Percentiles rank a stretch among this genome's conserved stretches.
phyloP scores from a whole-genome alignment of 1,139 yeast genomes.

The Debaryomyces nepalensis region DNA sequence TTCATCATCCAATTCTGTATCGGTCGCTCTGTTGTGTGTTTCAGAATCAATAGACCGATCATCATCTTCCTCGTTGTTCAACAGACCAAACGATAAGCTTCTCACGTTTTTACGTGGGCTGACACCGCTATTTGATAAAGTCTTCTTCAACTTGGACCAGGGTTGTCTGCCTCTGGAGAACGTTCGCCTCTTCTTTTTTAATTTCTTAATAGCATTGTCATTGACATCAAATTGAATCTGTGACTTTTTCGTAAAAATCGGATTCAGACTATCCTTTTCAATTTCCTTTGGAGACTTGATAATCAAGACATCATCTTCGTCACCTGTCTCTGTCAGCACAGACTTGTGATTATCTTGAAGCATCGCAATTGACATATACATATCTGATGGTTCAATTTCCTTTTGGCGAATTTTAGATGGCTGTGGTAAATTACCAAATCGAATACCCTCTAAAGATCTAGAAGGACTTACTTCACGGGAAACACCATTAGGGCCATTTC shows the following conservation, averaged over 20 bases:
- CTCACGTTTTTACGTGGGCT: slow-evolving; percentile 7
- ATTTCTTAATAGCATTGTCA: slow-evolving; percentile 21
- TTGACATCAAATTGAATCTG: slow-evolving; percentile 26
- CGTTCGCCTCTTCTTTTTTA: slow-evolving; percentile 17
- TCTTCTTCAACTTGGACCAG: slow-evolving; percentile 25
- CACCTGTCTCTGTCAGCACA: slow-evolving; percentile 25
- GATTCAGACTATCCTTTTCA: slow-evolving; percentile 42
- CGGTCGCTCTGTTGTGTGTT: slow-evolving; percentile 17
- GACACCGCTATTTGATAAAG: slow-evolving; percentile 27
- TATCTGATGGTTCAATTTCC: slow-evolving; percentile 78
- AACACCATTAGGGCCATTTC: slow-evolving; percentile 4
- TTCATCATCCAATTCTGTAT: slow-evolving; percentile 21
- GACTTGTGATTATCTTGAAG: slow-evolving; percentile 54
- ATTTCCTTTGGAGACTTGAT: slow-evolving; percentile 81
- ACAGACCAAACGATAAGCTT: slow-evolving; percentile 18
- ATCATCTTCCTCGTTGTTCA: slow-evolving; percentile 24
- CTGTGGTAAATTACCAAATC: slow-evolving; percentile 46
- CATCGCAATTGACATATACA: slow-evolving; percentile 82
- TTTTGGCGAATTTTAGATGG: slow-evolving; percentile 42
- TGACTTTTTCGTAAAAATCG: slow-evolving; percentile 39
- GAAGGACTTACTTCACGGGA: slow-evolving; percentile 8
- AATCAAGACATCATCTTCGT: slow-evolving; percentile 81
- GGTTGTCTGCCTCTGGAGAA: slow-evolving; percentile 16
- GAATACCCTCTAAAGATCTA: slow-evolving; percentile 30
- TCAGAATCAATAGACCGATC: slow-evolving; percentile 29